Base-by-base conservation (phyloP, 78 protist species). In the Chrysochromulina parva region DNA sequence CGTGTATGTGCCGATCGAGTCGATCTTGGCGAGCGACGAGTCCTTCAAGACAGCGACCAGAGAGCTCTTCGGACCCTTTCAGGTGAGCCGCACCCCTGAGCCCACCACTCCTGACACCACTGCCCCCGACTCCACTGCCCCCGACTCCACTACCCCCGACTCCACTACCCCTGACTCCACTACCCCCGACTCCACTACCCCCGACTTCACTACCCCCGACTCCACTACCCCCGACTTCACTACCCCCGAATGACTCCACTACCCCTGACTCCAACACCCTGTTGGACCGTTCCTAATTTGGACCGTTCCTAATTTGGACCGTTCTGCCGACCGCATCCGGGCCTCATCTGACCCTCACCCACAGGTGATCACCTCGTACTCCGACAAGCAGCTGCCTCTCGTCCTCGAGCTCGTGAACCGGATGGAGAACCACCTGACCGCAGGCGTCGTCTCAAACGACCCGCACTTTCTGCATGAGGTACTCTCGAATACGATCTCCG, bases 41-140 rank as follows among this genome's bases (percentile, higher is more conserved):
- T 24, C 57, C 81, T 86, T 91, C 66, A 16, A 16, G 24, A 52
- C 60, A 47, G 73, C 38, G 22, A 91, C 90, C 59, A 2, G 38
- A 10, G 93, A 91, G 90, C 48, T 91, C 50, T 91, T 91, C 67
- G 93, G 82, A 16, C 93, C 93, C 54, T 91, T 91, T 87, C 69
- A 54, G 50, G 71, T 52, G 13, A 38, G 13, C 2, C 38, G 38
- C 38, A 38, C 38, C 7, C 50, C 7, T 5, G 22, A 6, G 50
- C 28, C 22, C 74, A 13, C 74, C 10, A 11, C 16, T 3, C 11
- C 19, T 11, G 26, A n/a, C 81, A 14, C 81, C 17, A 2, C 81
- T 52, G 26, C 16, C 26, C 71, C 24, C 71, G 24, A 38, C 38
- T 38, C 38, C 38, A 38, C 38, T 38, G 38, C 38, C 38, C 38